Evolutionary conservation across 352 stramenopile genomes (phyloP), one percentile per base, ranked within the genome.

Genomic region (Pythium aquatile): DNA sequence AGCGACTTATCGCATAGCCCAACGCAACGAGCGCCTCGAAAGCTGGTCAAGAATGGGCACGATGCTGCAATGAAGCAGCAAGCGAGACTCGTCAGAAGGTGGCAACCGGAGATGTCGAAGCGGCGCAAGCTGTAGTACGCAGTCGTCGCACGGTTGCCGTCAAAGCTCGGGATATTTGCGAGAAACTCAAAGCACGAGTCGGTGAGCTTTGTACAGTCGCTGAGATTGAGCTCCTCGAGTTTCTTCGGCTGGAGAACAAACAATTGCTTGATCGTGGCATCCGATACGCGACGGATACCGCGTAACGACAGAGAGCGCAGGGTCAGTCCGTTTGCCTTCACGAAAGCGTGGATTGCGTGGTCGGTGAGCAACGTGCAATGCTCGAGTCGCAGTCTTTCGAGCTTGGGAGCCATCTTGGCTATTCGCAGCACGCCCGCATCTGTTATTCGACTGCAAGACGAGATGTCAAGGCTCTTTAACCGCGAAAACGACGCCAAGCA

Each of bases 1-100:
- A 89, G 29, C 4, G 75, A 83, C 68, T 90, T 91, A 51, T 92
- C 85, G 32, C 70, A 80, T 13, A 93, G 65, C 3, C 47, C n/a
- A 10, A 65, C 17, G 54, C 80, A 91, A 3, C 68, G 52, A 1
- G 78, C 73, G 16, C 70, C 69, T 11, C 81, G 78, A 26, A 94
- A 49, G 20, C 57, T 74, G 14, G 68, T 46, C 11, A 94, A 57
- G 39, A 81, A 69, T 39, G 85, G 83, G 72, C 79, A 91, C 1
- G 79, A 75, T 2, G 82, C 74, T n/a, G 79, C 70, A 30, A 94
- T 81, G 69, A 76, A 90, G 14, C 70, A 77, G 47, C 76, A 89
- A 24, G 70, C 75, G 7, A 91, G 70, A 32, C 77, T 79, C 6
- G 83, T 90, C 33, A 93, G 55, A 1, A 30, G 59, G 3, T 26